Conservation (phyloP, 768 basidiomycete species). For the Trametes maxima region DNA sequence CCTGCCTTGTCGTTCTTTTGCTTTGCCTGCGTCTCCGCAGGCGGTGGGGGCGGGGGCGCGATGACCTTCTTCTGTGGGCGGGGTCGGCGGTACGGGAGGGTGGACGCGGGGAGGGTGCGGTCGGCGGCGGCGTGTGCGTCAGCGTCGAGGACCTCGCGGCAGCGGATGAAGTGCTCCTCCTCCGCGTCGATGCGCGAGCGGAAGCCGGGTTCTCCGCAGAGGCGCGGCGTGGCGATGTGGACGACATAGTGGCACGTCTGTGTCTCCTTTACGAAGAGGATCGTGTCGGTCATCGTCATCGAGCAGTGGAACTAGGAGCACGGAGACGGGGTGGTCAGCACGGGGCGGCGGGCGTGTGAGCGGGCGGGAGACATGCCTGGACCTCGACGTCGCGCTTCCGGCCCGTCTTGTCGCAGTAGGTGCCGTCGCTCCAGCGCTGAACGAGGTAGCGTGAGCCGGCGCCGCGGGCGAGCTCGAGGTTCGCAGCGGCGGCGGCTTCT, state of each 20-base stretch:
- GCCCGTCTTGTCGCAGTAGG: slow-evolving; percentile 90
- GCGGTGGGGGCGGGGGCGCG: slow-evolving; percentile 38
- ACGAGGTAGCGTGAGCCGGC: slow-evolving; percentile 89
- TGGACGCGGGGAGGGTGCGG: slow-evolving; percentile 46
- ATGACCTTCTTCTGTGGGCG: slow-evolving; percentile 49
- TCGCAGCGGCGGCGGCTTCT: slow-evolving; percentile 63
- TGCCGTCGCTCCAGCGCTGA: slow-evolving; percentile 90
- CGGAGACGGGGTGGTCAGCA: slow-evolving; percentile 10
- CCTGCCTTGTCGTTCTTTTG: neutral
- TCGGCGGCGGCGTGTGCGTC: slow-evolving; percentile 30
- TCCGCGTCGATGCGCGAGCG: slow-evolving; percentile 68
- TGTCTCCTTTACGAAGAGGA: slow-evolving; percentile 90
- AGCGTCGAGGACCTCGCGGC: slow-evolving; percentile 67
- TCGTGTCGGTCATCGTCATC: slow-evolving; percentile 89
- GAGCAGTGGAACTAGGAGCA: slow-evolving; percentile 85
- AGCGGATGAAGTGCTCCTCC: slow-evolving; percentile 72
- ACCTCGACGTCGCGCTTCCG: slow-evolving; percentile 90
- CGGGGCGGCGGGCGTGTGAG: slow-evolving; percentile 13
- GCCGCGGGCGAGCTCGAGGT: slow-evolving; percentile 77
- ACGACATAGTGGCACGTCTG: slow-evolving; percentile 94
- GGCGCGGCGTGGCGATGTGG: slow-evolving; percentile 91
- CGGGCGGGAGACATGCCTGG: slow-evolving; percentile 61
- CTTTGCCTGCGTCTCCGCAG: neutral
- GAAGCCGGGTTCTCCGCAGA: slow-evolving; percentile 94
- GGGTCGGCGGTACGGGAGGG: slow-evolving; percentile 58